A percentile compares a stretch with the other conserved stretches of the same genome.
phyloP scores from a whole-genome alignment of 208 protist genomes.

The Leptomonas seymouri region DNA sequence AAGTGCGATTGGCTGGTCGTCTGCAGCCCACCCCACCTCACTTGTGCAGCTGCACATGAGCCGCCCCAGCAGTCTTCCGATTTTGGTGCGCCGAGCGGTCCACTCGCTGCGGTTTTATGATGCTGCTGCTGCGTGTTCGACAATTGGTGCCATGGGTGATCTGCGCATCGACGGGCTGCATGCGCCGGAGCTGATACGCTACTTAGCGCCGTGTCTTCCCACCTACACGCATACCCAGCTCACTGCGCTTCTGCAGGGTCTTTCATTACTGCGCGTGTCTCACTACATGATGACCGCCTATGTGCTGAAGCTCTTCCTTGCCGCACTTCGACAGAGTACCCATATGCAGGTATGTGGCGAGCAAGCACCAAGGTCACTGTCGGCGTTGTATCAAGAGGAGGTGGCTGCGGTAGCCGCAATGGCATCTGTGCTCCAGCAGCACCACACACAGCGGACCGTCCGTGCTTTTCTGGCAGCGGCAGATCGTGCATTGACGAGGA shows the following conservation, averaged over 20 bases:
- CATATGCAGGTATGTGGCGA: neutral
- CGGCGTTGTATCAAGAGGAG: neutral
- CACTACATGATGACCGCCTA: conserved; percentile 47
- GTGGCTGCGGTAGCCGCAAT: conserved; percentile 12
- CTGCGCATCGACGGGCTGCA: conserved; percentile 9
- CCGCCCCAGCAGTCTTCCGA: neutral
- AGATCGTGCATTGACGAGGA: conserved; percentile 1
- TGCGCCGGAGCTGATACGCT: conserved; percentile 5
- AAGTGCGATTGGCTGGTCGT: no score
- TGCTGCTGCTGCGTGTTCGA: conserved; percentile 18
- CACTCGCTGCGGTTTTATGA: conserved; percentile 37
- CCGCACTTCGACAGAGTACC: neutral
- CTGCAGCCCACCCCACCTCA: neutral
- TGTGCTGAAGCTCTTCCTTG: conserved; percentile 38
- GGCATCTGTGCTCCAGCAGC: conserved; percentile 9
- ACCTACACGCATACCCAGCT: conserved; percentile 25
- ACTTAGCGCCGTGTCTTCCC: conserved; percentile 27
- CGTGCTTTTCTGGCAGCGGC: conserved; percentile 29
- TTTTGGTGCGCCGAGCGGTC: conserved; percentile 15
- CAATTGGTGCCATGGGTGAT: conserved; percentile 32
- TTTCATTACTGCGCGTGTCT: conserved; percentile 37
- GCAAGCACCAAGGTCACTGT: neutral
- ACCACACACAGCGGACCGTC: conserved; percentile 32
- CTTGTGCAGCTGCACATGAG: neutral
- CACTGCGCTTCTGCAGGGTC: conserved; percentile 32